Percentiles rank a stretch among this genome's conserved stretches.
phyloP scores from a whole-genome alignment of 208 protist genomes.

The Trypanosoma lewisi region DNA sequence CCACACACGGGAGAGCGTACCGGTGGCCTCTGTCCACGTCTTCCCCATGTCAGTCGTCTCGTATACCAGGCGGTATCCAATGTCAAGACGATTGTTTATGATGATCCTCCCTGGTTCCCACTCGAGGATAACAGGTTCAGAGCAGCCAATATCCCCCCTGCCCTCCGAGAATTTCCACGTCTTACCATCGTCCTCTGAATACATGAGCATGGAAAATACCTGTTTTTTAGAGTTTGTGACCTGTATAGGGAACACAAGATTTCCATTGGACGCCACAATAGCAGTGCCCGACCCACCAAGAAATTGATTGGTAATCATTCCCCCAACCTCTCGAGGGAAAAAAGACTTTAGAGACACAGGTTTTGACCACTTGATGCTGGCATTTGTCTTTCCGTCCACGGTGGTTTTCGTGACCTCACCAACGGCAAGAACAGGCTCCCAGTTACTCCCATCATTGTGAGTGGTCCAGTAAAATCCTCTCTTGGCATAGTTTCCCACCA shows the following conservation, averaged over 20 bases:
- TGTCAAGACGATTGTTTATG: background rate
- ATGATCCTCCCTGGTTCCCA: constrained; percentile 13
- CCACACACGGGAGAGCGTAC: constrained; percentile 18
- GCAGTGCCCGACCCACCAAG: constrained; percentile 10
- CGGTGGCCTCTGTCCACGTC: constrained; percentile 10
- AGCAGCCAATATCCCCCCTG: background rate
- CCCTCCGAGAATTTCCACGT: constrained; percentile 5
- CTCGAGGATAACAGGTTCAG: constrained; percentile 3
- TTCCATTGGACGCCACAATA: constrained; percentile 14
- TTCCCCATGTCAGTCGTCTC: constrained; percentile 9
- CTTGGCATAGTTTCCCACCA: constrained; percentile 11
- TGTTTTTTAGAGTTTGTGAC: background rate
- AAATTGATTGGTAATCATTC: background rate
- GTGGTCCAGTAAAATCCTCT: background rate
- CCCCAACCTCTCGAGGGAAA: background rate
- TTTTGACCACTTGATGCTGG: constrained; percentile 8
- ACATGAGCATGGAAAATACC: constrained; percentile 9
- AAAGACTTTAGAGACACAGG: background rate
- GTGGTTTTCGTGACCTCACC: constrained; percentile 9
- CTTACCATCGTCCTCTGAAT: constrained; percentile 11
- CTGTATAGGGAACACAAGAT: constrained; percentile 20
- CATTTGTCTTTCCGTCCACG: background rate
- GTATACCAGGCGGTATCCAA: constrained; percentile 4
- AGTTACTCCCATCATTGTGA: constrained; percentile 3
- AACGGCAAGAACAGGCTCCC: constrained; percentile 15